These are phyloP conservation scores for Datura wrightii DNA, from an alignment of 257 asterid genomes.

Conservation along the genomic window DNA sequence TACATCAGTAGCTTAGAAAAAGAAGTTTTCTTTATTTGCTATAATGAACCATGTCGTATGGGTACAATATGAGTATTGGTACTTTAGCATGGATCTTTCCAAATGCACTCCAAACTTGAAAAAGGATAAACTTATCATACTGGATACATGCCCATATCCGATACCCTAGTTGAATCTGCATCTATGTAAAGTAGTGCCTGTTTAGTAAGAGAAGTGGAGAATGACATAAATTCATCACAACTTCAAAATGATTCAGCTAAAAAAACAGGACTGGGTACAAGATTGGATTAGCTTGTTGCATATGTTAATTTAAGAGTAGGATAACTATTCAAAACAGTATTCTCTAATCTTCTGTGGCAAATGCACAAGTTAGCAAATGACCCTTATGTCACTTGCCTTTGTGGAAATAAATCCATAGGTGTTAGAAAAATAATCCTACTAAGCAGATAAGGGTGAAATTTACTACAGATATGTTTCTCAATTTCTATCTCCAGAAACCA, in stretches of 20 bases:
- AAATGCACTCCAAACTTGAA: neutral
- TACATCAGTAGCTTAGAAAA: neutral
- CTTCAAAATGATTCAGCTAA: neutral
- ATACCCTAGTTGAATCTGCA: constrained; percentile 18
- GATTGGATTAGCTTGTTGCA: neutral
- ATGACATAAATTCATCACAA: neutral
- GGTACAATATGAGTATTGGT: neutral
- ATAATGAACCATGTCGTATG: neutral
- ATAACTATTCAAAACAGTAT: neutral
- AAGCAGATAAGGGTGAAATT: neutral
- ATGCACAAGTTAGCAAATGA: neutral
- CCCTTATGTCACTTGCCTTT: neutral
- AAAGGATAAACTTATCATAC: neutral
- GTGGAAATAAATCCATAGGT: neutral
- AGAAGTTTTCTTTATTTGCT: neutral
- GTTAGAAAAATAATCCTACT: constrained; percentile 7
- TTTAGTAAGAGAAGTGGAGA: neutral
- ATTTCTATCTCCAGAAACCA: constrained; percentile 1
- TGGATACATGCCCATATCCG: neutral
- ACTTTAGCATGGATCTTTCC: constrained; percentile 4
- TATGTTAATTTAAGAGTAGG: neutral
- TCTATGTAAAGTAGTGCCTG: neutral
- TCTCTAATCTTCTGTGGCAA: neutral
- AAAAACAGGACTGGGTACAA: neutral
- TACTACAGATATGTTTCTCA: neutral